Base-by-base conservation (phyloP, 2,329 filamentous ascomycete species). In the Colletotrichum tamarilloi region DNA sequence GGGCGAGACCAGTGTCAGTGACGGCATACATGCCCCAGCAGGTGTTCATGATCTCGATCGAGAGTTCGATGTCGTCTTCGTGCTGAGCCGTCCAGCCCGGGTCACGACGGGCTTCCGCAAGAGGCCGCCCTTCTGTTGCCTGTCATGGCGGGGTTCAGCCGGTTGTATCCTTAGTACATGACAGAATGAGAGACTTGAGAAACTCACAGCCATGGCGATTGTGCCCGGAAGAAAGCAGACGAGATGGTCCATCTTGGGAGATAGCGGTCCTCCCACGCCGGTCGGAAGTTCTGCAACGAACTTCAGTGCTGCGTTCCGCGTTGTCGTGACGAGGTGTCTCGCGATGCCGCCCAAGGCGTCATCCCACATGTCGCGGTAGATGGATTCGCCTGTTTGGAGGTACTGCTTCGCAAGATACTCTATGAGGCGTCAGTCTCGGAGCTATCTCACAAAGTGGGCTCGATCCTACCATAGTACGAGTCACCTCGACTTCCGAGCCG, bases 401-500 rank as follows among this genome's bases (percentile, higher is more conserved):
- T 97, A 98, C 81, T 98, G 97, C 85, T 98, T 99, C 86, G 98
- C 97, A 59, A 98, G 90, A 81, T 98, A 98, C 83, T 99, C 94
- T 67, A 35, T 2, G 4, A 0, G 14, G 6, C 22, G n/a, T 62
- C 4, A 67, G 30, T 19, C 7, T 53, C 12, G 16, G 11, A 14
- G 24, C 12, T 1, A 32, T 4, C 22, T 32, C 19, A 2, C n/a
- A 22, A 3, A 19, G 14, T 9, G 19, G 12, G 16, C 11, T 9
- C 16, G 22, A 5, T 5, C 60, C 35, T 24, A 69, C 67, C 67
- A 83, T 99, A 98, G 84, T 98, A 99, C 55, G 95, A 98, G 85
- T 98, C 97, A 55, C 96, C 97, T 73, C 97, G 91, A 80, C 95
- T 98, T 42, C 97, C 97, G 22, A 98, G 88, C 14, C 96, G 93